These are phyloP conservation scores for Tolypocladium album DNA, from an alignment of 2,329 filamentous ascomycete genomes.

Conservation along the genomic window DNA sequence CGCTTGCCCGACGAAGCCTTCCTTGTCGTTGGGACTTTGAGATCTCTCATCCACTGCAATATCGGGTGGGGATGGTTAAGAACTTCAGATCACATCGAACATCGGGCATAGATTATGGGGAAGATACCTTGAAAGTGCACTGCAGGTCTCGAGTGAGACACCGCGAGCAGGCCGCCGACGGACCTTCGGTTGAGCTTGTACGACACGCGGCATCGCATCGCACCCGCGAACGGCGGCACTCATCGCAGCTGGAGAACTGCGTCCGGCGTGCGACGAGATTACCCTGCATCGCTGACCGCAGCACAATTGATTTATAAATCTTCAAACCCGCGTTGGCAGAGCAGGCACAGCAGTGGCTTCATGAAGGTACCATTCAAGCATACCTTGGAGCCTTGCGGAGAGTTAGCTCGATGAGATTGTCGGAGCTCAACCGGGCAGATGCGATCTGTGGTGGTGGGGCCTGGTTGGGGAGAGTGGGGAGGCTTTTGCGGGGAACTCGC, in stretches of 20 bases:
- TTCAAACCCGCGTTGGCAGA: not conserved
- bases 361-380: not conserved
- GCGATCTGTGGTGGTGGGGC: not conserved
- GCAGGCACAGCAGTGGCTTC: not conserved
- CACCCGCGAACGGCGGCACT: constrained; percentile 19
- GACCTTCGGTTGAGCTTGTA: constrained; percentile 42
- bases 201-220: constrained; percentile 16
- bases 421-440: not conserved
- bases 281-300: constrained; percentile 5
- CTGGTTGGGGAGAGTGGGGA: not conserved
- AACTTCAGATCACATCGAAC: not conserved
- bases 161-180: constrained; percentile 58
- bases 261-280: constrained; percentile 15
- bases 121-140: constrained; percentile 19
- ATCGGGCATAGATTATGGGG: too few relatives aligned
- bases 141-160: constrained; percentile 21
- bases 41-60: constrained; percentile 2
- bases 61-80: not conserved
- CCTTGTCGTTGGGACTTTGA: not conserved
- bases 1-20: not conserved
- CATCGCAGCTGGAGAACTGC: constrained; percentile 24
- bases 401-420: not conserved
- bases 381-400: not conserved
- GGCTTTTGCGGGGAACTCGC: not conserved
- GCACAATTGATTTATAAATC: too few relatives aligned